Conservation (phyloP, 225 moss, liverwort and hornwort genomes). For the Sphagnum contortum region DNA sequence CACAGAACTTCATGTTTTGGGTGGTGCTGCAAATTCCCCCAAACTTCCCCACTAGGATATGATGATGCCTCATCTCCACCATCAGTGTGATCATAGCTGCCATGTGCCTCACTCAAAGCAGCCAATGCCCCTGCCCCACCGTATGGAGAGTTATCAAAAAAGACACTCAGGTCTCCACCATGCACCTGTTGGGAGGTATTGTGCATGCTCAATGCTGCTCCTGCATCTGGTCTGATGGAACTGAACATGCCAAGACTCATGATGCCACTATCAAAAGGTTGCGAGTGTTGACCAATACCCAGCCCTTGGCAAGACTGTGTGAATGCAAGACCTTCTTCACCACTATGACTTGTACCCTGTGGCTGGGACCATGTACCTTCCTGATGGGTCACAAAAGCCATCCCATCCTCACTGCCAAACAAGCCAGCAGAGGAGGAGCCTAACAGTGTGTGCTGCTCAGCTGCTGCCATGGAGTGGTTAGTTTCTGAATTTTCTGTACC, state of each 20-base stretch:
- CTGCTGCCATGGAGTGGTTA: conserved; percentile 20
- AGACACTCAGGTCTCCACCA: conserved; percentile 35
- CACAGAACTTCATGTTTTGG: conserved; percentile 13
- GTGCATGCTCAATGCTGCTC: conserved; percentile 26
- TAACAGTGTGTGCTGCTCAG: conserved; percentile 28
- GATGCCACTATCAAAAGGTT: conserved; percentile 32
- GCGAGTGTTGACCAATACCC: conserved; percentile 1
- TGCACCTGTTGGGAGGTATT: conserved; percentile 26
- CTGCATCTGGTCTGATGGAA: conserved; percentile 16
- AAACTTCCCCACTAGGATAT: conserved; percentile 10
- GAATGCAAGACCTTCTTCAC: conserved; percentile 17
- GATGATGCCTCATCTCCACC: conserved; percentile 18
- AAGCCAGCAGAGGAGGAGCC: conserved; percentile 26
- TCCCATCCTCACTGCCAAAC: conserved; percentile 22
- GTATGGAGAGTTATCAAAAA: conserved; percentile 28
- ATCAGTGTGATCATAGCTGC: conserved; percentile 23
- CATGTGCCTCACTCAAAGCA: conserved; percentile 32
- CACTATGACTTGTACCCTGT: conserved; percentile 22
- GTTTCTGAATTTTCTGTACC: conserved; percentile 19
- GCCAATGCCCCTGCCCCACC: conserved; percentile 28
- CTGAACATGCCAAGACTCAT: conserved; percentile 32
- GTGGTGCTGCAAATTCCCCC: conserved; percentile 31
- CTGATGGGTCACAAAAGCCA: conserved; percentile 22
- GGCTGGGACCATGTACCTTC: conserved; percentile 26
- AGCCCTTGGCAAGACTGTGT: conserved; percentile 8